These are phyloP conservation scores for Geotrichum australiense DNA, from an alignment of 1,139 yeast genomes.

Conservation along the genomic window DNA sequence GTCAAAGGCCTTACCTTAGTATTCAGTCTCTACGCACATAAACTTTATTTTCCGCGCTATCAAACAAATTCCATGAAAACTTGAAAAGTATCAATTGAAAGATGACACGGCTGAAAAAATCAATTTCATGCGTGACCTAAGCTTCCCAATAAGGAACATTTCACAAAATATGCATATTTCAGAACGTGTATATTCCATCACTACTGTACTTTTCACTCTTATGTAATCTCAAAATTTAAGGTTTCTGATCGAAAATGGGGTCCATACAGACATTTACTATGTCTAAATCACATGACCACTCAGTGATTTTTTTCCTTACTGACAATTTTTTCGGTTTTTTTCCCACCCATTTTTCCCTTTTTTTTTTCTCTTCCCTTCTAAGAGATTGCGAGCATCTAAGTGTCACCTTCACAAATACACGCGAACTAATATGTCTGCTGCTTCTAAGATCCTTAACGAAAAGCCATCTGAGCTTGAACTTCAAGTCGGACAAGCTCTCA, in stretches of 20 bases:
- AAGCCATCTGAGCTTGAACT: conserved; percentile 95
- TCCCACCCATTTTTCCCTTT: neutral
- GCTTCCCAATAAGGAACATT: too few relatives aligned
- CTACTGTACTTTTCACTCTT: neutral
- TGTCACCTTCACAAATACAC: conserved; percentile 4
- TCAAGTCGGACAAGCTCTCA: conserved; percentile 98
- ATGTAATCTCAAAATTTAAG: neutral
- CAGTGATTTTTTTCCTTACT: conserved; percentile 9
- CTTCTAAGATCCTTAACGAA: conserved; percentile 73
- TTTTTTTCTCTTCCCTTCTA: conserved; percentile 6
- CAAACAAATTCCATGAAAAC: too few relatives aligned
- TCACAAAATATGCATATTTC: conserved; percentile 1
- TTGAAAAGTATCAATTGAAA: too few relatives aligned
- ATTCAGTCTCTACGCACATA: too few relatives aligned
- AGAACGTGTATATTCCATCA: neutral
- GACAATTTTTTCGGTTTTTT: conserved; percentile 4
- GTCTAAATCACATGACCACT: conserved; percentile 14
- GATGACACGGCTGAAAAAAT: too few relatives aligned
- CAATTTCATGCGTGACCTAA: too few relatives aligned
- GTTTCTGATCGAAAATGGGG: too few relatives aligned
- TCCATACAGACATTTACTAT: conserved; percentile 1
- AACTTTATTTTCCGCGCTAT: too few relatives aligned
- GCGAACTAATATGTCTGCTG: conserved; percentile 73
- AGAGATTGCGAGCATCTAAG: conserved; percentile 7
- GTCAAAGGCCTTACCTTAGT: too few relatives aligned